These are phyloP conservation scores for Hippophae tibetana DNA, from an alignment of 306 rosid genomes.

Conservation along the genomic window DNA sequence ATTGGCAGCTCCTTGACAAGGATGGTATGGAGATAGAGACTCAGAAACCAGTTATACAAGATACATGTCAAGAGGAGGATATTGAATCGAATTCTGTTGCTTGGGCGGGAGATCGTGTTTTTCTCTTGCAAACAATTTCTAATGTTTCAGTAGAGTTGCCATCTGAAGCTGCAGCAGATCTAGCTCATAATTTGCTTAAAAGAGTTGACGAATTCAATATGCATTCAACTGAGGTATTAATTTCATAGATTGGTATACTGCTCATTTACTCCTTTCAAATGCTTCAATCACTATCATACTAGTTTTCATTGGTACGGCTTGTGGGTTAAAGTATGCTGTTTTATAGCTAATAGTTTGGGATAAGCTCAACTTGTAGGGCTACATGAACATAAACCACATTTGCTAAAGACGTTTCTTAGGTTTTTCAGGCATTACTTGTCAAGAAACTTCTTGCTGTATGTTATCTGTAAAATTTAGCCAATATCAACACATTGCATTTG, in stretches of 20 bases:
- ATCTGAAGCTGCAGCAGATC: conserved; percentile 66
- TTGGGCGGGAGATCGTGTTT: conserved; percentile 91
- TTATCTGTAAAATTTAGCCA: too few species aligned
- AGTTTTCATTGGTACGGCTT: conserved; percentile 4
- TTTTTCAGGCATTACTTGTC: not conserved
- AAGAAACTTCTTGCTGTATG: too few species aligned
- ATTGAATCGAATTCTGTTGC: conserved; percentile 48
- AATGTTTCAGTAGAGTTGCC: conserved; percentile 83
- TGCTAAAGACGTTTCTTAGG: conserved; percentile 1
- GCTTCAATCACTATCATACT: conserved; percentile 6
- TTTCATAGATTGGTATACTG: conserved; percentile 6
- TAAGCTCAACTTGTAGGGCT: conserved; percentile 5
- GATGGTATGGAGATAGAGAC: conserved; percentile 34
- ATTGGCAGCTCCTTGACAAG: conserved; percentile 87
- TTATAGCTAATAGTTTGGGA: not conserved
- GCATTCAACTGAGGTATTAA: conserved; percentile 84
- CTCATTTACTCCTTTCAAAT: conserved; percentile 1
- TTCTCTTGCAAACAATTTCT: conserved; percentile 82
- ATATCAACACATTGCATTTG: too few species aligned
- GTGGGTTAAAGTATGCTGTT: not conserved
- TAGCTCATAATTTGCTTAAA: conserved; percentile 66
- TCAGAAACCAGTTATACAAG: conserved; percentile 34
- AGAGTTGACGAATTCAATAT: conserved; percentile 65
- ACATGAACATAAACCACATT: conserved; percentile 7
- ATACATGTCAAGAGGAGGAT: conserved; percentile 25